Conservation (phyloP, 768 basidiomycete species). For the Lentinula edodes region DNA sequence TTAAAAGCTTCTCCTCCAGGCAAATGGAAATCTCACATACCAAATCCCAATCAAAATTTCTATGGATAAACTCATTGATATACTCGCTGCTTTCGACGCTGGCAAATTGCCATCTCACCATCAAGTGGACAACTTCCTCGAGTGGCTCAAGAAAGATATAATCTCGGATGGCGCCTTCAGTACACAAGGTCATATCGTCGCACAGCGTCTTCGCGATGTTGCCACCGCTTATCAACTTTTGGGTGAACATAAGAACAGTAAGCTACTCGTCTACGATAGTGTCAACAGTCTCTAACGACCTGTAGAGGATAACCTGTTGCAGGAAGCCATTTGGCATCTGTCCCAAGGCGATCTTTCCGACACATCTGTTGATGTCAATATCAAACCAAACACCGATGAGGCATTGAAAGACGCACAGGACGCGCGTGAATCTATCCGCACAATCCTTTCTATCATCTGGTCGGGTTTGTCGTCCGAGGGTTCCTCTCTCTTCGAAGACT, state of each 20-base stretch:
- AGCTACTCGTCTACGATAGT: background rate
- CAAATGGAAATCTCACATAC: background rate
- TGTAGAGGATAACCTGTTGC: slow-evolving; percentile 58
- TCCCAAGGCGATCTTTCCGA: slow-evolving; percentile 44
- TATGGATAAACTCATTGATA: slow-evolving; percentile 61
- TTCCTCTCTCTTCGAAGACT: slow-evolving; percentile 49
- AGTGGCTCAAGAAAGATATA: slow-evolving; percentile 47
- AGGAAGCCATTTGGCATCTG: slow-evolving; percentile 63
- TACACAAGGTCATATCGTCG: slow-evolving; percentile 47
- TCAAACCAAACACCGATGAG: slow-evolving; percentile 32
- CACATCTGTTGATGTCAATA: slow-evolving; percentile 22
- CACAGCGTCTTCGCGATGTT: slow-evolving; percentile 42
- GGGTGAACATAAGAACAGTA: slow-evolving; percentile 54
- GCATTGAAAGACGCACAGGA: slow-evolving; percentile 45
- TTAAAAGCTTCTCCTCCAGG: background rate
- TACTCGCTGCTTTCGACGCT: slow-evolving; percentile 64
- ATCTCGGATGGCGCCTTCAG: slow-evolving; percentile 49
- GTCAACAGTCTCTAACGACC: background rate
- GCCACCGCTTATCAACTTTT: slow-evolving; percentile 55
- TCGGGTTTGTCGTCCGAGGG: slow-evolving; percentile 48
- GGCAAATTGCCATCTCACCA: slow-evolving; percentile 64
- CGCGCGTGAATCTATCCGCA: slow-evolving; percentile 44
- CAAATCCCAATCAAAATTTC: background rate
- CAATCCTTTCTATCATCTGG: slow-evolving; percentile 48
- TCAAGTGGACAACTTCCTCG: slow-evolving; percentile 48